A percentile compares a stretch with the other conserved stretches of the same genome.
phyloP scores from a whole-genome alignment of 2,329 filamentous ascomycete genomes.

The Cladosporium oxysporum region DNA sequence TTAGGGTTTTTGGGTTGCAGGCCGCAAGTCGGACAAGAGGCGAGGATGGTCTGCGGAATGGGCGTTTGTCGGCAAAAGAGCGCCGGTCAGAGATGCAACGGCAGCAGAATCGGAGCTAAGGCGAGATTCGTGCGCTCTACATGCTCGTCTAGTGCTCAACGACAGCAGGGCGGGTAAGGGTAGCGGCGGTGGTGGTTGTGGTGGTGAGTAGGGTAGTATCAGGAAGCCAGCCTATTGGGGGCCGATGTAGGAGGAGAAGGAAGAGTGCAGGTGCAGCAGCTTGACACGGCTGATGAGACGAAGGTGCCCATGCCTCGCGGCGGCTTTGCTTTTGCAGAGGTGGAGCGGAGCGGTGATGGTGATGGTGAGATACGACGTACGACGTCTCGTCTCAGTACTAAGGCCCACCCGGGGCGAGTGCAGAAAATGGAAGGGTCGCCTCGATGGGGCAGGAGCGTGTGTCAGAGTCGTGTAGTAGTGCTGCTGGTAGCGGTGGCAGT shows the following conservation, averaged over 20 bases:
- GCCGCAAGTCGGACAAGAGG: conserved; percentile 9
- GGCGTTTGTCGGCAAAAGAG: conserved; percentile 10
- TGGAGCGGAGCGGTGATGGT: neutral
- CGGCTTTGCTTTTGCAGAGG: neutral
- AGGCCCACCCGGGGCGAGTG: neutral
- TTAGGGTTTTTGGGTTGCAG: conserved; percentile 20
- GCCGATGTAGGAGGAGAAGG: conserved; percentile 18
- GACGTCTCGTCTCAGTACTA: neutral
- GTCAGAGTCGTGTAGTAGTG: neutral
- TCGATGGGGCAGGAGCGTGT: neutral
- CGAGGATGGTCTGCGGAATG: conserved; percentile 10
- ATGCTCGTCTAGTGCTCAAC: conserved; percentile 16
- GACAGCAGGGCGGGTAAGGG: neutral
- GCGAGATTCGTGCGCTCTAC: conserved; percentile 8
- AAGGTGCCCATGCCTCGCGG: conserved; percentile 9
- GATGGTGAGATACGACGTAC: conserved; percentile 7
- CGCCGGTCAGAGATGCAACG: conserved; percentile 16
- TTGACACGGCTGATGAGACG: neutral
- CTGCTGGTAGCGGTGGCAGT: neutral
- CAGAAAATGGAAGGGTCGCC: conserved; percentile 4
- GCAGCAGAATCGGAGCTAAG: conserved; percentile 10
- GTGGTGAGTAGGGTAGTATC: conserved; percentile 12
- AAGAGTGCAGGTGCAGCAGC: conserved; percentile 1
- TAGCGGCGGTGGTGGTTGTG: neutral
- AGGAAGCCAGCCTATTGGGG: conserved; percentile 8